Evolutionary conservation across 2,329 filamentous ascomycete species (phyloP), one percentile per base, ranked within the genome.

Genomic region (Talaromyces piceae): DNA sequence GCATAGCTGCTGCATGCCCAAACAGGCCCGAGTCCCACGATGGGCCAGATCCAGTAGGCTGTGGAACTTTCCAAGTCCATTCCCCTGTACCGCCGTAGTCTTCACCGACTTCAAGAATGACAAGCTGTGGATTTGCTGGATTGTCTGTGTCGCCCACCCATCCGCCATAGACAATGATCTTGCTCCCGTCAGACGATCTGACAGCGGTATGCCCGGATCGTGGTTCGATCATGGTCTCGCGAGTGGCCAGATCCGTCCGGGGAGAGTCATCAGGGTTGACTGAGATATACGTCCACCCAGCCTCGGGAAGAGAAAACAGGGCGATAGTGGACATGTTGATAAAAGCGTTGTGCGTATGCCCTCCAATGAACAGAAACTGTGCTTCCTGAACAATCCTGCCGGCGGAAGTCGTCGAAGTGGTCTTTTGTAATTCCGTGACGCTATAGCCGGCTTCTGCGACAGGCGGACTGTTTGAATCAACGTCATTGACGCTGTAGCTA

Each of bases 311-410:
- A 49, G 83, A 91, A 76, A 91, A 95, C 1, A 96, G 73, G 0
- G 90, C 91, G 1, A 91, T 81, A 41, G 89, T 88, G 51, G 88
- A 94, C 86, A 95, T 96, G 66, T 96, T 95, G 71, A 96, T 84
- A 64, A 95, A 96, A 0, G 90, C 91, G 13, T 75, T 69, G 58
- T 82, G 76, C 0, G 90, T 95, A 64, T 96, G 90, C 0, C 91
- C 91, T 37, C 91, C 91, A 13, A 96, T 73, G 20, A 96, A 71
- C 11, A 95, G 81, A 58, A 88, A 91, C 59, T 84, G 84, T 56
- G 86, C 83, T 63, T 91, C 82, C 63, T 90, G 86, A 4, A 82
- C 85, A 37, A 84, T 73, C 2, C 76, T 74, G 3, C 80, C 83
- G 13, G 69, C 71, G 6, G 80, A 83, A 4, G 77, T 77, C 62